phyloP scores from a whole-genome alignment of 1,284 basidiomycete species.

The Bjerkandera adusta region DNA sequence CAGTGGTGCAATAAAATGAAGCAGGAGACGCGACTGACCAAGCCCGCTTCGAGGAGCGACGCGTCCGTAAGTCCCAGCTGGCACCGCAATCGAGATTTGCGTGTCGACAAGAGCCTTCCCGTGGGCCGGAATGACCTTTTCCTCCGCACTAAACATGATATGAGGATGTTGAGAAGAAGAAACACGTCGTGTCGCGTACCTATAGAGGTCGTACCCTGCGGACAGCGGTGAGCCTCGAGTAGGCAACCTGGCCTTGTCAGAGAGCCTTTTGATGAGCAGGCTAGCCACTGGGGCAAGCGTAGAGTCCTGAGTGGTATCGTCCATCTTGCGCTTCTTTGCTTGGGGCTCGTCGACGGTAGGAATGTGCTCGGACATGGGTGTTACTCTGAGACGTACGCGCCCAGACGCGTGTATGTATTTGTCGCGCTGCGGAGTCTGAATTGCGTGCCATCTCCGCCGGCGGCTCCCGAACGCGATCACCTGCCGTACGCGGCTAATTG shows the following conservation, averaged over 20 bases:
- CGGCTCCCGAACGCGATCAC: slow-evolving; percentile 10
- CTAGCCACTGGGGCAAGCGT: slow-evolving; percentile 40
- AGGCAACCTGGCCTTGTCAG: slow-evolving; percentile 81
- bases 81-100: slow-evolving; percentile 91
- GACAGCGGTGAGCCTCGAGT: slow-evolving; percentile 84
- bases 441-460: slow-evolving; percentile 12
- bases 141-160: slow-evolving; percentile 59
- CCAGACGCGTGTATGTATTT: slow-evolving; percentile 18
- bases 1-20: background rate
- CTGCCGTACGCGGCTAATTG: background rate
- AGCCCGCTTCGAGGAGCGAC: slow-evolving; percentile 94
- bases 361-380: slow-evolving; percentile 10
- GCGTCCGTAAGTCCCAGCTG: slow-evolving; percentile 91
- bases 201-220: slow-evolving; percentile 95
- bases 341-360: slow-evolving; percentile 31
- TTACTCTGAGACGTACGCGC: slow-evolving; percentile 2
- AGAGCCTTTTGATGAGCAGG: slow-evolving; percentile 85
- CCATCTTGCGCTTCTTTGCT: slow-evolving; percentile 59
- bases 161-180: background rate
- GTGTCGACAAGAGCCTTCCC: slow-evolving; percentile 91
- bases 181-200: slow-evolving; percentile 44
- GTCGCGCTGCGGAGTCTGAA: slow-evolving; percentile 14
- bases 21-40: slow-evolving; percentile 50
- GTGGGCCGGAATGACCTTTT: slow-evolving; percentile 75
- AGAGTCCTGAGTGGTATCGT: slow-evolving; percentile 23